Evolutionary conservation across 2,329 filamentous ascomycete species (phyloP).

Genomic region (Onygenales sp.): DNA sequence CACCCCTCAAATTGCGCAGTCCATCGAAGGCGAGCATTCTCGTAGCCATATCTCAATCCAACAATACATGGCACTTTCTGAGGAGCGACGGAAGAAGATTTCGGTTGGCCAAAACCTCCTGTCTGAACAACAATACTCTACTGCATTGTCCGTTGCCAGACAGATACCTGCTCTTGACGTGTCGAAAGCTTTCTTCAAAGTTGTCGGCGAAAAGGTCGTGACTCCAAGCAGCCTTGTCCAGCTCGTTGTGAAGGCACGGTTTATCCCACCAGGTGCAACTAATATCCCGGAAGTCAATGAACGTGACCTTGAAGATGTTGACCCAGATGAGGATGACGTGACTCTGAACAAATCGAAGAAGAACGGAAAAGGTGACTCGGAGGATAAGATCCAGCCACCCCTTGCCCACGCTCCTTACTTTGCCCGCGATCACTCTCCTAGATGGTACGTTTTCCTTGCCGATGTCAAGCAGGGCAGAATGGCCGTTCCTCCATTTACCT

Average conservation of each 20-base stretch:
- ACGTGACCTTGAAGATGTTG: constrained; percentile 77
- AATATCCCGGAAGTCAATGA: constrained; percentile 66
- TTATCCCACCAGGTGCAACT: constrained; percentile 76
- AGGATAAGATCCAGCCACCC: constrained; percentile 59
- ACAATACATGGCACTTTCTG: constrained; percentile 77
- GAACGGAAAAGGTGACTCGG: constrained; percentile 41
- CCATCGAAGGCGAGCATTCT: constrained; percentile 47
- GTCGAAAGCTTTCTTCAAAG: constrained; percentile 96
- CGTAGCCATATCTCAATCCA: constrained; percentile 71
- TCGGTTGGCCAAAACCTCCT: constrained; percentile 62
- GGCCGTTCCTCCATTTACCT: constrained; percentile 93
- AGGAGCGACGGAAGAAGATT: constrained; percentile 61
- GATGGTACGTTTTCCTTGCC: constrained; percentile 90
- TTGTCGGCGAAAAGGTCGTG: constrained; percentile 85
- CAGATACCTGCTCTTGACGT: constrained; percentile 78
- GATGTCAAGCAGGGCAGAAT: constrained; percentile 93
- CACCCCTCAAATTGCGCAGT: constrained; percentile 48
- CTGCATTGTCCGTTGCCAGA: constrained; percentile 65
- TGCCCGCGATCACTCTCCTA: constrained; percentile 76
- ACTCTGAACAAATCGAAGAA: constrained; percentile 68
- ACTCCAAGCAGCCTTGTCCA: constrained; percentile 88
- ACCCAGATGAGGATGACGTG: constrained; percentile 85
- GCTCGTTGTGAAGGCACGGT: constrained; percentile 87
- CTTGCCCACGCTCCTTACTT: constrained; percentile 88
- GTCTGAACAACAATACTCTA: constrained; percentile 64